Percentiles rank a stretch among this genome's conserved stretches.
These are phyloP conservation scores for Backusella macrospora DNA, from an alignment of 192 early-diverging fungal genomes.

Conservation along the genomic window DNA sequence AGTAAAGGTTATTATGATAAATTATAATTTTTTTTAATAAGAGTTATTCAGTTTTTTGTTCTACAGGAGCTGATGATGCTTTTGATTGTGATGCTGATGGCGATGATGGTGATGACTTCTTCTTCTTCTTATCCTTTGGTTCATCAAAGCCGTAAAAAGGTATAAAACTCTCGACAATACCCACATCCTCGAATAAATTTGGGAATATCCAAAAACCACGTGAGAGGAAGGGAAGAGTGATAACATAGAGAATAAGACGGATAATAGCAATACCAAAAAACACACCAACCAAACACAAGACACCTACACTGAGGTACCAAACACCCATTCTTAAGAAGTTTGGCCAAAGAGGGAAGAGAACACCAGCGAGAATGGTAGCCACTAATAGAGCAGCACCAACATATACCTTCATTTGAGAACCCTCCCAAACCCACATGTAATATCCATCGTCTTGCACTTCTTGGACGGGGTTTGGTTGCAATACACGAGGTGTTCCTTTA, in stretches of 20 bases:
- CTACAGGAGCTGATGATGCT: neutral
- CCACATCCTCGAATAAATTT: constrained; percentile 95
- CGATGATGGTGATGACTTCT: neutral
- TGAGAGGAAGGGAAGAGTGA: constrained; percentile 69
- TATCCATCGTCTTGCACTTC: constrained; percentile 71
- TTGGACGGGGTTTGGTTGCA: constrained; percentile 28
- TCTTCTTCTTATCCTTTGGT: constrained; percentile 26
- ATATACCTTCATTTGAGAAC: constrained; percentile 75
- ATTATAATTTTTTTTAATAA: neutral
- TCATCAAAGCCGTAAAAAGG: constrained; percentile 91
- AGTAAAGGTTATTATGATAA: neutral
- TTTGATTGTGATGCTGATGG: neutral
- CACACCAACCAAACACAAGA: constrained; percentile 84
- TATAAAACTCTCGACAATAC: constrained; percentile 91
- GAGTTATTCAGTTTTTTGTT: constrained; percentile 10
- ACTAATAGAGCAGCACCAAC: constrained; percentile 82
- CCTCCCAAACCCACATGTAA: constrained; percentile 94
- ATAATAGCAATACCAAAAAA: constrained; percentile 90
- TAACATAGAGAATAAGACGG: constrained; percentile 81
- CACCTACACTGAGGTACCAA: constrained; percentile 86
- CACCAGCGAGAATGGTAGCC: constrained; percentile 82
- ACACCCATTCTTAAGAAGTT: constrained; percentile 77
- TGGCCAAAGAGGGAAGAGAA: constrained; percentile 99
- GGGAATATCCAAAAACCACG: constrained; percentile 97
- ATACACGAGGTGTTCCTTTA: constrained; percentile 29